Evolutionary conservation across 2,329 filamentous ascomycete species (phyloP).

Genomic region (Rutstroemia sp.): DNA sequence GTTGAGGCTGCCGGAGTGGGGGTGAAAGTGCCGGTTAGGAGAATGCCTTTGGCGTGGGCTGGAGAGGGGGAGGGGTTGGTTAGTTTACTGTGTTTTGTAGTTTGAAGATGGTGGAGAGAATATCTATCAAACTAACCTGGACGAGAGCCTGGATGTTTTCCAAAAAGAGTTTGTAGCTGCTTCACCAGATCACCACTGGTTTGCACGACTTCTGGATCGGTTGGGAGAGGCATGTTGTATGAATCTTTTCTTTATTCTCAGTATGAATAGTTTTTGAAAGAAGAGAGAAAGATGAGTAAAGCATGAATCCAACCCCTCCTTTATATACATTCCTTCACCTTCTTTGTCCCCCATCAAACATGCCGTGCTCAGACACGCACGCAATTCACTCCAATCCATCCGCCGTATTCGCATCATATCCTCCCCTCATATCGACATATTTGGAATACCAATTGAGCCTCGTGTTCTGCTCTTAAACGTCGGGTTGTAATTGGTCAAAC

Average conservation of each 20-base stretch:
- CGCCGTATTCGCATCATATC: not conserved
- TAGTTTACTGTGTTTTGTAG: not conserved
- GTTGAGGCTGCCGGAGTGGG: slow-evolving; percentile 36
- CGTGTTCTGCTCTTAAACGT: not conserved
- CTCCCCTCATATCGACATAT: not conserved
- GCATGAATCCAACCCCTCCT: not conserved
- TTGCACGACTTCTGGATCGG: slow-evolving; percentile 2
- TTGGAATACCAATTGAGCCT: not conserved
- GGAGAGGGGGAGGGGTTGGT: not conserved
- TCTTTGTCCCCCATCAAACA: too few species aligned
- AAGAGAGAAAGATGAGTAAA: not conserved
- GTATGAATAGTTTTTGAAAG: not conserved
- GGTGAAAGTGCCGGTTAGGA: slow-evolving; percentile 45
- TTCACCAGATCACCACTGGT: slow-evolving; percentile 3
- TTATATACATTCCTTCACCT: not conserved
- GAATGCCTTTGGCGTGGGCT: slow-evolving; percentile 45
- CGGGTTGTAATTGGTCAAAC: not conserved
- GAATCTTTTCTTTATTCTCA: not conserved
- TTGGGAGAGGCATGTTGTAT: slow-evolving; percentile 5
- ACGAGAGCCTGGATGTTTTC: slow-evolving; percentile 5
- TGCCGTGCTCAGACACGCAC: too few species aligned
- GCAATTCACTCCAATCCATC: not conserved
- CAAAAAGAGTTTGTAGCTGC: slow-evolving; percentile 1
- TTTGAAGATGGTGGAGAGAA: not conserved
- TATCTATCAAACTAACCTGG: slow-evolving; percentile 1